Conservation (phyloP, 176 grass and related monocot species). For the Bolboschoenus planiculmis region DNA sequence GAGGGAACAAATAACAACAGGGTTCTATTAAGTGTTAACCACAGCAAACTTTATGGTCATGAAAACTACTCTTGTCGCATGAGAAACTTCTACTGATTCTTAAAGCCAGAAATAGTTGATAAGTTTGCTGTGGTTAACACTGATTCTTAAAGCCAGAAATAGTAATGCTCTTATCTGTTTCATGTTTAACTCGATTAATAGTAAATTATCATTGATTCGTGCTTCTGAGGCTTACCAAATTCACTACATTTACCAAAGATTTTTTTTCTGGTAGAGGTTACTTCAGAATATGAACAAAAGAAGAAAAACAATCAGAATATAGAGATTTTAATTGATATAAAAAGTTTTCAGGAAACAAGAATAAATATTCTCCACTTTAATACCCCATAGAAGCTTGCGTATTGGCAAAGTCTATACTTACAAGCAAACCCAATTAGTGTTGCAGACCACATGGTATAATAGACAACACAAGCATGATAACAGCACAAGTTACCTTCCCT, state of each 20-base stretch:
- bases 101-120: background rate
- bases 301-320: background rate
- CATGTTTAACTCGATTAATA: background rate
- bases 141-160: background rate
- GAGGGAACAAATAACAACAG: background rate
- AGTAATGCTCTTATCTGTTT: background rate
- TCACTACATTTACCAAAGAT: background rate
- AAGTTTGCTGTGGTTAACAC: background rate
- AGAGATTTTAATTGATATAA: background rate
- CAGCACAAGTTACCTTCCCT: constrained; percentile 55
- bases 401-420: background rate
- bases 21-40: background rate
- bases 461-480: background rate
- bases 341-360: background rate
- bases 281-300: background rate
- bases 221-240: background rate
- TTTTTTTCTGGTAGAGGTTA: background rate
- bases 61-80: background rate
- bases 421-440: background rate
- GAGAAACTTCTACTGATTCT: background rate
- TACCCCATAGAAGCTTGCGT: background rate
- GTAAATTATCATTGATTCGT: background rate
- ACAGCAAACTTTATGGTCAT: background rate
- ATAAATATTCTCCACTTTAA: background rate
- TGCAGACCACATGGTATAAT: background rate